Evolutionary conservation across 345 rosid genomes (phyloP).

Genomic region (Raphanus raphanistrum): DNA sequence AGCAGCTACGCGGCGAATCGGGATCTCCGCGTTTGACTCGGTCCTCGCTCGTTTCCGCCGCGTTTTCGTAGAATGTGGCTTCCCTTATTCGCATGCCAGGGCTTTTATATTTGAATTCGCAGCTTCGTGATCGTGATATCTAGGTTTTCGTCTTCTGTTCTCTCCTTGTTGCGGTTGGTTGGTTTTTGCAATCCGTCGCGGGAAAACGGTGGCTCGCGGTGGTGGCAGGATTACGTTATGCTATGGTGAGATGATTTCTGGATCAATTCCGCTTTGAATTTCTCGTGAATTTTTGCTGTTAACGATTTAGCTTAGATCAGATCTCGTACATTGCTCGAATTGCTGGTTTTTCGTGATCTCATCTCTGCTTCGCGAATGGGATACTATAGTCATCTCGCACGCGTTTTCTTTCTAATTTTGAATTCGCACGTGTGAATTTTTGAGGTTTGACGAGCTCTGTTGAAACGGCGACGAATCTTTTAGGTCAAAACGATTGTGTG

Average conservation of each 20-base stretch:
- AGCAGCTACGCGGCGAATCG: conserved; percentile 41
- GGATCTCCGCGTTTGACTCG: conserved; percentile 68
- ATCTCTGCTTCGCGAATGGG: conserved; percentile 11
- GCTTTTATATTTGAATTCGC: conserved; percentile 34
- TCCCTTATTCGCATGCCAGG: conserved; percentile 36
- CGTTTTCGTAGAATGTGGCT: conserved; percentile 74
- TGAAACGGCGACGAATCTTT: conserved; percentile 30
- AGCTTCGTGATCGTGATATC: conserved; percentile 56
- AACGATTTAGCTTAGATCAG: conserved; percentile 36
- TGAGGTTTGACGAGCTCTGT: conserved; percentile 30
- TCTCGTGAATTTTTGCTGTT: not conserved
- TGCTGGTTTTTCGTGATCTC: conserved; percentile 9
- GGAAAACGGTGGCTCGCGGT: conserved; percentile 61
- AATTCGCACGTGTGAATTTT: conserved; percentile 15
- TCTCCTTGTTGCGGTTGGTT: conserved; percentile 29
- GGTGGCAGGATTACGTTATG: conserved; percentile 63
- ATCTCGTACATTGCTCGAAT: conserved; percentile 46
- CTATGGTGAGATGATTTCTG: conserved; percentile 62
- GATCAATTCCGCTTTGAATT: too few species aligned
- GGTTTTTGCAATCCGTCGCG: conserved; percentile 21
- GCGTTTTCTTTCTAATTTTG: conserved; percentile 4
- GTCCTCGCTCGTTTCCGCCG: conserved; percentile 40
- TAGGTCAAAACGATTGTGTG: conserved; percentile 25
- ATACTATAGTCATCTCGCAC: not conserved
- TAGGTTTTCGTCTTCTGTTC: conserved; percentile 58